Percentiles rank a stretch among this genome's conserved stretches.
Conservation (phyloP, 2,329 filamentous ascomycete genomes). For the Fusarium armeniacum region DNA sequence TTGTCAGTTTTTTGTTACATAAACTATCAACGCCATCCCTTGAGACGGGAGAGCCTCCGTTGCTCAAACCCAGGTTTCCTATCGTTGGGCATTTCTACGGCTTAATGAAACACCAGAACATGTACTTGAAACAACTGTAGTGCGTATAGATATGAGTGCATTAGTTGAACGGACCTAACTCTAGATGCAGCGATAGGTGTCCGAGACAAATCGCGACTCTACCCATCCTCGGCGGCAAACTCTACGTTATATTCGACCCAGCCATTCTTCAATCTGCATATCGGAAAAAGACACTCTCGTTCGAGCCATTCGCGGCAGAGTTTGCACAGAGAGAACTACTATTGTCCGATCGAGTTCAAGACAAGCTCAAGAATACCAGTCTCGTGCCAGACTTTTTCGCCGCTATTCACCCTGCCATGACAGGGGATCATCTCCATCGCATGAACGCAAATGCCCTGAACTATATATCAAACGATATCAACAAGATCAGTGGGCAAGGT, state of each 20-base stretch:
- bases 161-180: not conserved
- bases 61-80: conserved; percentile 26
- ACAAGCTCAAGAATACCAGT: conserved; percentile 40
- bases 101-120: conserved; percentile 46
- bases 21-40: conserved; percentile 22
- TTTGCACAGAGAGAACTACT: conserved; percentile 57
- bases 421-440: conserved; percentile 51
- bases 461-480: conserved; percentile 52
- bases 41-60: conserved; percentile 27
- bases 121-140: conserved; percentile 38
- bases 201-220: conserved; percentile 59
- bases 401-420: conserved; percentile 54
- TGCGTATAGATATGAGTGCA: conserved; percentile 3
- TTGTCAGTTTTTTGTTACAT: not conserved
- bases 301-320: conserved; percentile 59
- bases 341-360: conserved; percentile 49
- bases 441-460: conserved; percentile 56
- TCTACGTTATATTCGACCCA: conserved; percentile 62
- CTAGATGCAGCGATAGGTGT: conserved; percentile 8
- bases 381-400: conserved; percentile 55
- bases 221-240: conserved; percentile 59
- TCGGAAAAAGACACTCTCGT: conserved; percentile 59
- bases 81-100: conserved; percentile 59
- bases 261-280: conserved; percentile 58
- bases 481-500: conserved; percentile 35